Conservation (phyloP, 495 filamentous ascomycete genomes). For the Aspergillus affinis region DNA sequence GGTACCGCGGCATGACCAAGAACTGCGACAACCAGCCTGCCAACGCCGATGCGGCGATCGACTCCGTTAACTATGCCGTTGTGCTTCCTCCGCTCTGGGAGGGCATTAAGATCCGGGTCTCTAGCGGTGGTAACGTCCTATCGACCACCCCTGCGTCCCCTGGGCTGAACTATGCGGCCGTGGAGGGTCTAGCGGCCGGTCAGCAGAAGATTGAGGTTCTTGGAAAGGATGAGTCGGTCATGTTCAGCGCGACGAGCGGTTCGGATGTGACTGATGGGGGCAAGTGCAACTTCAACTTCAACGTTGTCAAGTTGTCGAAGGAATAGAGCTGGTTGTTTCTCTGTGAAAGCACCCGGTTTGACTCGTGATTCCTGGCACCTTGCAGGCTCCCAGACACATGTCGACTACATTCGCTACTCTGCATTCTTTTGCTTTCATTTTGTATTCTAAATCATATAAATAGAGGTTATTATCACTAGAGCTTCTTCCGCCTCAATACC, state of each 20-base stretch:
- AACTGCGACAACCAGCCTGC: background rate
- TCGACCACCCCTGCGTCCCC: background rate
- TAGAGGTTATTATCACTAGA: too few relatives aligned
- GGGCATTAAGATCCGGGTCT: background rate
- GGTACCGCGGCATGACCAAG: slow-evolving; percentile 10
- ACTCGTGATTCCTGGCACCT: too few relatives aligned
- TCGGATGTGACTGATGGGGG: background rate
- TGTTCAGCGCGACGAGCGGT: background rate
- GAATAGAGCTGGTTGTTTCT: too few relatives aligned
- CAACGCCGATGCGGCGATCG: background rate
- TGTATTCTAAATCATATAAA: too few relatives aligned
- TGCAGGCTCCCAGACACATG: too few relatives aligned
- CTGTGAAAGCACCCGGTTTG: too few relatives aligned
- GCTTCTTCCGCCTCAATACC: too few relatives aligned
- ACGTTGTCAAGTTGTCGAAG: background rate
- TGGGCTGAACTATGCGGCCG: background rate
- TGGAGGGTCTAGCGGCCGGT: background rate
- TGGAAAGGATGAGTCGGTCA: background rate
- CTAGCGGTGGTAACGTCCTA: background rate
- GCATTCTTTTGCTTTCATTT: too few relatives aligned
- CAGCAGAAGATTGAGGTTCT: slow-evolving; percentile 1
- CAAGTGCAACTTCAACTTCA: slow-evolving; percentile 1
- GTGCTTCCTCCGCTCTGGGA: background rate
- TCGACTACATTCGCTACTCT: too few relatives aligned
- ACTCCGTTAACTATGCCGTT: slow-evolving; percentile 2